A percentile compares a stretch with the other conserved stretches of the same genome.
phyloP scores from a whole-genome alignment of 768 basidiomycete genomes.

The Xerocomellus intermedius region DNA sequence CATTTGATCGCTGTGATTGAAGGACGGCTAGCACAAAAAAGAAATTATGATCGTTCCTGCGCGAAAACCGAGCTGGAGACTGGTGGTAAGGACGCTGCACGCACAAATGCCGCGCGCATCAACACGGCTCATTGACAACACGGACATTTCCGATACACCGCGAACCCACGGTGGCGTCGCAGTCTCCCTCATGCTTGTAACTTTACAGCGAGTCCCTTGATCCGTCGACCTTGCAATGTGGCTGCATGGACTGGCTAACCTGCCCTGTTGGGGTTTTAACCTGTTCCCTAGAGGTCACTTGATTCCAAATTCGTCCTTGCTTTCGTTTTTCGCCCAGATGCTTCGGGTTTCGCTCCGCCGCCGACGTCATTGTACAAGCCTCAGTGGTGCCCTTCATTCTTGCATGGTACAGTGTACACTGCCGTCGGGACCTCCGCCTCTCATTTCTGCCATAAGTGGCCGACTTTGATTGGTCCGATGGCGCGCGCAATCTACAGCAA shows the following conservation, averaged over 20 bases:
- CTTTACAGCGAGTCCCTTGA: not conserved
- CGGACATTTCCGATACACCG: not conserved
- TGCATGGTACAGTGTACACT: not conserved
- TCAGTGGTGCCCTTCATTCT: not conserved
- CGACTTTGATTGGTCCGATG: not conserved
- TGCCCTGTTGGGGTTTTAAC: not conserved
- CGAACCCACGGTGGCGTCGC: not conserved
- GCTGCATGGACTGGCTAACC: not conserved
- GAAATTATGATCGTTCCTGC: no score
- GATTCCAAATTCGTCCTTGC: no score
- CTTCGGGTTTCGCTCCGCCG: not conserved
- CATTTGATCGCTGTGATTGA: no score
- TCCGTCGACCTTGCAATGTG: no score
- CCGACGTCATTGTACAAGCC: not conserved
- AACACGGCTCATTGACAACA: no score
- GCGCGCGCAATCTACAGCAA: constrained; percentile 23
- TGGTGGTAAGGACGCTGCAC: no score
- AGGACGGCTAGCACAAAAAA: no score
- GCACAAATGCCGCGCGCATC: no score
- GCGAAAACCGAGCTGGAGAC: no score
- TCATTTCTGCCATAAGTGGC: not conserved
- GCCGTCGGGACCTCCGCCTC: not conserved
- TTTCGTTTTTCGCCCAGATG: not conserved
- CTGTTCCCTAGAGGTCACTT: no score
- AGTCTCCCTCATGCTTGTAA: not conserved